These are phyloP conservation scores for Rhododendron henanense DNA, from an alignment of 148 eudicot genomes.

Conservation along the genomic window DNA sequence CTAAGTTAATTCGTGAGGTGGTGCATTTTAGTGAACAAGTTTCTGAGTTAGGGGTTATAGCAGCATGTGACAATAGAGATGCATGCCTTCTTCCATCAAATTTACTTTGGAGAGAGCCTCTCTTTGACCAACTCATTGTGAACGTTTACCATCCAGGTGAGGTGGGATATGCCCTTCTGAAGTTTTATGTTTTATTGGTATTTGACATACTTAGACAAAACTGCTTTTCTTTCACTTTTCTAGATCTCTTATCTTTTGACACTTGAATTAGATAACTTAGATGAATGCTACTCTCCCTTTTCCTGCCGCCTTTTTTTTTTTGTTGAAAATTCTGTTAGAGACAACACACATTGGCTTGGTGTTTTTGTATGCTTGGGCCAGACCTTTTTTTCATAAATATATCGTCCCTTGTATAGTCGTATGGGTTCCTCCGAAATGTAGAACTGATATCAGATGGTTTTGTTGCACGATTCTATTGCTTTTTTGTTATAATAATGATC, in stretches of 20 bases:
- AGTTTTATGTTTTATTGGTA: neutral
- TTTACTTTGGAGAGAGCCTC: slow-evolving; percentile 67
- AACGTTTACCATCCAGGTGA: slow-evolving; percentile 95
- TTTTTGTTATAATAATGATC: neutral
- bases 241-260: neutral
- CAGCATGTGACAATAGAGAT: slow-evolving; percentile 12
- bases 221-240: neutral
- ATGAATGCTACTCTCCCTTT: neutral
- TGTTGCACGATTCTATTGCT: neutral
- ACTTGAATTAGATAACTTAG: neutral
- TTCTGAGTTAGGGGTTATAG: slow-evolving; percentile 18
- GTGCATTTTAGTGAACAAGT: slow-evolving; percentile 29
- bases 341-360: neutral
- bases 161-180: slow-evolving; percentile 48
- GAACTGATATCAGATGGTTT: neutral
- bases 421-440: neutral
- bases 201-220: neutral
- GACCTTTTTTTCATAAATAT: neutral
- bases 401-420: neutral
- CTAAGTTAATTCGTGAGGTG: slow-evolving; percentile 41
- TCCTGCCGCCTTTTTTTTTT: too few species aligned
- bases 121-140: slow-evolving; percentile 82
- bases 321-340: neutral
- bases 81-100: slow-evolving; percentile 51
- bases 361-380: neutral